Percentiles rank a stretch among this genome's conserved stretches.
Evolutionary conservation across 257 asterid genomes (phyloP).

Genomic region (Ophiorrhiza pumila): DNA sequence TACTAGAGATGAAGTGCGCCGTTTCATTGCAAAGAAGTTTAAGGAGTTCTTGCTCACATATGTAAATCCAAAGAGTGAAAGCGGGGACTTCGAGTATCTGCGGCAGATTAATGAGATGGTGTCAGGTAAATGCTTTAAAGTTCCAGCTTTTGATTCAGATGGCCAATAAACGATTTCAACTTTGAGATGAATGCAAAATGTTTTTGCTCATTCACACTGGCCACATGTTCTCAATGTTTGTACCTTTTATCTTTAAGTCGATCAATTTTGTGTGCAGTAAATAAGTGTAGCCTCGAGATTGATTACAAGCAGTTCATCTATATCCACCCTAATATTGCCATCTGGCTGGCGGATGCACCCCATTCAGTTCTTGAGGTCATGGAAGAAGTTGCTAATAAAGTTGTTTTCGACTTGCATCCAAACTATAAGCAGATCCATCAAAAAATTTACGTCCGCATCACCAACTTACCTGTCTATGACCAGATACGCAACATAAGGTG

Average conservation of each 20-base stretch:
- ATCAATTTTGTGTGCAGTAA: constrained; percentile 51
- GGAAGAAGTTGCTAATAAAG: constrained; percentile 96
- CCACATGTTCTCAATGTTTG: background rate
- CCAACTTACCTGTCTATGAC: constrained; percentile 92
- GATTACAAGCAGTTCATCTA: constrained; percentile 86
- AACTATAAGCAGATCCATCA: constrained; percentile 88
- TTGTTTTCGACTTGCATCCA: constrained; percentile 77
- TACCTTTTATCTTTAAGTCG: constrained; percentile 16
- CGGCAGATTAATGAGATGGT: constrained; percentile 98
- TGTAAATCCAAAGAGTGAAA: constrained; percentile 71
- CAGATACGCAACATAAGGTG: constrained; percentile 96
- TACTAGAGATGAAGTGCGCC: constrained; percentile 97
- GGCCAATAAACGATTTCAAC: background rate
- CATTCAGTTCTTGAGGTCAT: constrained; percentile 96
- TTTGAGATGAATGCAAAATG: constrained; percentile 8
- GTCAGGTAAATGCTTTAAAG: constrained; percentile 49
- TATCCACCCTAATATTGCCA: constrained; percentile 88
- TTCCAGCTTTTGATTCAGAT: background rate
- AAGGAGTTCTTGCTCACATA: constrained; percentile 84
- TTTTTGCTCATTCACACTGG: background rate
- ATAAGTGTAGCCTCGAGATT: constrained; percentile 96
- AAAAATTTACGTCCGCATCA: constrained; percentile 78
- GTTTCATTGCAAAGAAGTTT: constrained; percentile 87
- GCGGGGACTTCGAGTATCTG: constrained; percentile 81
- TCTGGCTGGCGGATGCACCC: constrained; percentile 99